phyloP scores from a whole-genome alignment of 2,329 filamentous ascomycete species.

The Escovopsis sp. region DNA sequence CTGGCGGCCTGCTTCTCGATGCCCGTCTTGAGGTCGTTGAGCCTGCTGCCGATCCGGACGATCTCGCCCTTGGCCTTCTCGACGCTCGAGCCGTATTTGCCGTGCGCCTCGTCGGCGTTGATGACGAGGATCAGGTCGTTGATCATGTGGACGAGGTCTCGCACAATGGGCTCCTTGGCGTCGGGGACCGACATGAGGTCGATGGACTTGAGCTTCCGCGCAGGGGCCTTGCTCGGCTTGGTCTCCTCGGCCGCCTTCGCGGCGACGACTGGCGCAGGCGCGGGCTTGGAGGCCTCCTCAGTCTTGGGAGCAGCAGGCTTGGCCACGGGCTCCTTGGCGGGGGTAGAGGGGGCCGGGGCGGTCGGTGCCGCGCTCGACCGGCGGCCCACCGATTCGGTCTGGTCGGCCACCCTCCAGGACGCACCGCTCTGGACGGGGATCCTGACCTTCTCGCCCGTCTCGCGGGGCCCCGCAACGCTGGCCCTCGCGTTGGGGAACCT shows the following conservation, averaged over 20 bases:
- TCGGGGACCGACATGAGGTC: slow-evolving; percentile 63
- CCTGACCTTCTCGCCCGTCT: slow-evolving; percentile 57
- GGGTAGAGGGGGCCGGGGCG: too few relatives aligned
- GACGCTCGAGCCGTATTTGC: slow-evolving; percentile 65
- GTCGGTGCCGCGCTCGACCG: slow-evolving; percentile 43
- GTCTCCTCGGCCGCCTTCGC: slow-evolving; percentile 20
- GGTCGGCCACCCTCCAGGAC: slow-evolving; percentile 61
- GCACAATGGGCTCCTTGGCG: slow-evolving; percentile 73
- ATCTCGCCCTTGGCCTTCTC: slow-evolving; percentile 77
- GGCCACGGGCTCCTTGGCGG: slow-evolving; percentile 12
- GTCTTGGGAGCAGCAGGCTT: slow-evolving; percentile 14
- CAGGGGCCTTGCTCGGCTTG: slow-evolving; percentile 7
- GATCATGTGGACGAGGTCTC: slow-evolving; percentile 86
- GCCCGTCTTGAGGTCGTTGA: slow-evolving; percentile 56
- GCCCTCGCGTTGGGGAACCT: slow-evolving; percentile 48
- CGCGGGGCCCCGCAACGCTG: slow-evolving; percentile 31
- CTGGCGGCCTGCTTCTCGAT: slow-evolving; percentile 58
- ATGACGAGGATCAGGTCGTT: slow-evolving; percentile 92
- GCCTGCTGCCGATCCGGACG: slow-evolving; percentile 61
- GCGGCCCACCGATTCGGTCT: slow-evolving; percentile 38
- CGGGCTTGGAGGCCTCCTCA: slow-evolving; percentile 9
- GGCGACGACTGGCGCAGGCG: slow-evolving; percentile 6
- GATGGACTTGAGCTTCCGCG: slow-evolving; percentile 44
- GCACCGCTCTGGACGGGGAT: slow-evolving; percentile 78
- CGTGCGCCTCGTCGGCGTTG: slow-evolving; percentile 68